A percentile compares a stretch with the other conserved stretches of the same genome.
Evolutionary conservation across 2,329 filamentous ascomycete genomes (phyloP).

Genomic region (Magnaporthiopsis incrustans): DNA sequence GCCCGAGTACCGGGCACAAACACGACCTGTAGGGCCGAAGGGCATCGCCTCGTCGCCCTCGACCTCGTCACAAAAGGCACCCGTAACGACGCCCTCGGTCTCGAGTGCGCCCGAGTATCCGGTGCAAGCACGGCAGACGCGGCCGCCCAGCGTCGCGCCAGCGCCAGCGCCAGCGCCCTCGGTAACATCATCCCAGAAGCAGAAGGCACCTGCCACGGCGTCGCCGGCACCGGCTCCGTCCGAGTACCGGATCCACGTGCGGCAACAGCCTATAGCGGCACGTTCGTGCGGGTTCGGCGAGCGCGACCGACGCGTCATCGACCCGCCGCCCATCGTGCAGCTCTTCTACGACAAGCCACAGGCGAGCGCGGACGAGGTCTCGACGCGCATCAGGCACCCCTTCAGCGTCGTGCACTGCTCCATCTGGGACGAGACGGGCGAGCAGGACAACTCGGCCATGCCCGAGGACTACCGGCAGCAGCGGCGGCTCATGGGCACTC

Average conservation of each 20-base stretch:
- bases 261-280: slow-evolving; percentile 71
- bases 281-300: slow-evolving; percentile 79
- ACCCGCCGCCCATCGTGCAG: slow-evolving; percentile 76
- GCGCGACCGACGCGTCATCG: slow-evolving; percentile 71
- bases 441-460: slow-evolving; percentile 61
- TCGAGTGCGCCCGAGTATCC: slow-evolving; percentile 23
- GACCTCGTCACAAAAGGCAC: background rate
- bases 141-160: background rate
- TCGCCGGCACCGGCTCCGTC: slow-evolving; percentile 7
- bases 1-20: slow-evolving; percentile 38
- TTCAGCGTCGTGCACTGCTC: slow-evolving; percentile 69
- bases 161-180: background rate
- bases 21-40: slow-evolving; percentile 40
- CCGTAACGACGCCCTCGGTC: background rate
- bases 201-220: background rate
- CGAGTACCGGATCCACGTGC: slow-evolving; percentile 47
- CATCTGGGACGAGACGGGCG: slow-evolving; percentile 62
- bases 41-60: background rate
- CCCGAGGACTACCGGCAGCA: slow-evolving; percentile 65
- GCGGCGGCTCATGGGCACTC: slow-evolving; percentile 69
- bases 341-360: slow-evolving; percentile 50
- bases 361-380: slow-evolving; percentile 45
- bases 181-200: background rate
- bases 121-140: slow-evolving; percentile 51
- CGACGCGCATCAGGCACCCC: slow-evolving; percentile 46